Evolutionary conservation across 139 green algal genomes (phyloP), one percentile per base, ranked within the genome.

Genomic region (Marvania coccoides): DNA sequence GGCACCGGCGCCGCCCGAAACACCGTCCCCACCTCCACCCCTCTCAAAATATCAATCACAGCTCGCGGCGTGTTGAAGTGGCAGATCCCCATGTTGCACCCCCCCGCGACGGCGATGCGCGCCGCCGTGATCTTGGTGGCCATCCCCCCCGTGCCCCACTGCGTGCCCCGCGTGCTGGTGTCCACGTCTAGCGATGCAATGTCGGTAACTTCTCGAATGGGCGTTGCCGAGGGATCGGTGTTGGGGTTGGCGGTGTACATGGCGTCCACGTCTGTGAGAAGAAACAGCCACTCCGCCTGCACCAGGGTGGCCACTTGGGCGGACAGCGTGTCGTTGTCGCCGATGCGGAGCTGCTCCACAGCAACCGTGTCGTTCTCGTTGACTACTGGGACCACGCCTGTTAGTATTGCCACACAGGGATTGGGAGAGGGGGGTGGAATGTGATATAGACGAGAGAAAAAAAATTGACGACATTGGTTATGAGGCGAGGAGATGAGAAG

Each of bases 361-460:
- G 86, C 85, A 15, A 96, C 83, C 6, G 89, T 96, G 81, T 96
- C 89, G 66, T 98, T 98, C 62, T 98, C 92, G 54, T 98, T 98
- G 28, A 97, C 88, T 0, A 98, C 81, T 0, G 92, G 92, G 0
- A 98, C 65, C 3, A 80, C 82, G 15, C 78, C 72, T 5, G 40
- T 23, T 19, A 35, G 61, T 35, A 23, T n/a, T 1, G n/a, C 12
- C 19, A 10, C 10, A 34, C 30, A 6, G 9, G n/a, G 34, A 42
- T 0, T 14, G n/a, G 54, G 29, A 5, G 47, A 6, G 3, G 24
- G 28, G 28, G 8, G 29, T 15, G 55, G 55, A 34, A 12, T 15
- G 9, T 15, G 1, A 12, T 9, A 9, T 46, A 12, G 12, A 5
- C 46, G 6, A 6, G 3, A 54, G 13, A 6, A 3, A 6, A 23